phyloP scores from a whole-genome alignment of 768 basidiomycete genomes.

The Gloeophyllum trabeum region DNA sequence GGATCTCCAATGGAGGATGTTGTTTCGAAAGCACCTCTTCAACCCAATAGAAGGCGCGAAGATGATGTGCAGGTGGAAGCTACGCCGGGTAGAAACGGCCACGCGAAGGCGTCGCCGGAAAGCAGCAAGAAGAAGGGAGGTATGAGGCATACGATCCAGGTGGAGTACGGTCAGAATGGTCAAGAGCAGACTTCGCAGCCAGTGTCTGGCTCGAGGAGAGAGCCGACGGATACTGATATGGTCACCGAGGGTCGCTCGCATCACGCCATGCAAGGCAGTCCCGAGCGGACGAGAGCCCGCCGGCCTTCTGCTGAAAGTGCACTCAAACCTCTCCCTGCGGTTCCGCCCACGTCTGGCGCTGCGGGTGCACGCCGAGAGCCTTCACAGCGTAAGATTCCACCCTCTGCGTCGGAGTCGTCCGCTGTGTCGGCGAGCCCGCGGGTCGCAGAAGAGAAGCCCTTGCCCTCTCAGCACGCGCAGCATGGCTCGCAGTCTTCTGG shows the following conservation, averaged over 20 bases:
- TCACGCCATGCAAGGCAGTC: too few relatives aligned
- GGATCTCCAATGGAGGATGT: conserved; percentile 6
- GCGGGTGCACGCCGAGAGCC: too few relatives aligned
- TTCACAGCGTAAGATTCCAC: too few relatives aligned
- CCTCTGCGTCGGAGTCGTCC: too few relatives aligned
- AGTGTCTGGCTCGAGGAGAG: not conserved
- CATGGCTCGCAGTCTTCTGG: conserved; percentile 13
- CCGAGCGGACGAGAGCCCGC: not conserved
- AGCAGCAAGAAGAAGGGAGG: conserved; percentile 36
- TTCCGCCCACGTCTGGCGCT: not conserved
- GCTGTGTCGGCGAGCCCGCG: too few relatives aligned
- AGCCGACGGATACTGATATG: not conserved
- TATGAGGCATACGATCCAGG: conserved; percentile 90
- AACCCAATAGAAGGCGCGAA: not conserved
- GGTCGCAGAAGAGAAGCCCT: too few relatives aligned
- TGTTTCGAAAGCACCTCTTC: not conserved
- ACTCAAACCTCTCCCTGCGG: conserved; percentile 7
- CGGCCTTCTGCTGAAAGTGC: conserved; percentile 7
- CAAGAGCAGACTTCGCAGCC: too few relatives aligned
- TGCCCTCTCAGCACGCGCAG: not conserved
- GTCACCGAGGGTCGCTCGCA: not conserved
- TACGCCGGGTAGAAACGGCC: conserved; percentile 3
- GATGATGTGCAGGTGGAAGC: conserved; percentile 5
- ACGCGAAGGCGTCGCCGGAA: conserved; percentile 21
- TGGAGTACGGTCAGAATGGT: conserved; percentile 79